Percentiles rank a stretch among this genome's conserved stretches.
Conservation (phyloP, 139 green algal species). For the Tetraselmis chui region DNA sequence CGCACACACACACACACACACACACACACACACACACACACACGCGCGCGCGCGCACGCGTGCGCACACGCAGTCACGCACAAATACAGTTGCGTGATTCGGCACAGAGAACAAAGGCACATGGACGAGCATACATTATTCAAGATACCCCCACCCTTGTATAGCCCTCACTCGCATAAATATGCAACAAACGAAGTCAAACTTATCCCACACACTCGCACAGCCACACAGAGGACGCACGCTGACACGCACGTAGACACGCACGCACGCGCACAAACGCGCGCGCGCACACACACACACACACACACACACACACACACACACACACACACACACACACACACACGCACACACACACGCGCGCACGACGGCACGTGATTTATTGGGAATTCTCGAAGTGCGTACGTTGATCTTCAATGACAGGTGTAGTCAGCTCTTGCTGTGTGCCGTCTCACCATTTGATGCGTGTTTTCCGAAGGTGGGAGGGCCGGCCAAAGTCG, state of each 20-base stretch:
- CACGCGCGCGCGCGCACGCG: not conserved
- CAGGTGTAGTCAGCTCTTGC: too few species aligned
- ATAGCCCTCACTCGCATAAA: too few species aligned
- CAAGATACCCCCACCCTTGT: too few species aligned
- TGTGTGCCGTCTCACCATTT: too few species aligned
- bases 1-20: not conserved
- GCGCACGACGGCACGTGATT: not conserved
- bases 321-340: not conserved
- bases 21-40: not conserved
- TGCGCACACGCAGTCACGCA: not conserved
- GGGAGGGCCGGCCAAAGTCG: constrained; percentile 59
- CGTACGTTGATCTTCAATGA: too few species aligned
- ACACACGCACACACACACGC: not conserved
- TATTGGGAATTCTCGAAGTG: too few species aligned
- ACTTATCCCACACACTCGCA: not conserved
- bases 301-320: not conserved
- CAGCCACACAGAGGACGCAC: not conserved
- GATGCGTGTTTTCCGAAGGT: too few species aligned
- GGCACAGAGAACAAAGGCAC: not conserved
- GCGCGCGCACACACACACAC: not conserved
- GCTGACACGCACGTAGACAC: not conserved
- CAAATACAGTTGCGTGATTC: not conserved
- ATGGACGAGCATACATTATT: too few species aligned
- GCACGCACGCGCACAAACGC: not conserved
- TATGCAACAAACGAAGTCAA: too few species aligned